phyloP scores from a whole-genome alignment of 2,329 filamentous ascomycete species.

The Calonectria ilicicola region DNA sequence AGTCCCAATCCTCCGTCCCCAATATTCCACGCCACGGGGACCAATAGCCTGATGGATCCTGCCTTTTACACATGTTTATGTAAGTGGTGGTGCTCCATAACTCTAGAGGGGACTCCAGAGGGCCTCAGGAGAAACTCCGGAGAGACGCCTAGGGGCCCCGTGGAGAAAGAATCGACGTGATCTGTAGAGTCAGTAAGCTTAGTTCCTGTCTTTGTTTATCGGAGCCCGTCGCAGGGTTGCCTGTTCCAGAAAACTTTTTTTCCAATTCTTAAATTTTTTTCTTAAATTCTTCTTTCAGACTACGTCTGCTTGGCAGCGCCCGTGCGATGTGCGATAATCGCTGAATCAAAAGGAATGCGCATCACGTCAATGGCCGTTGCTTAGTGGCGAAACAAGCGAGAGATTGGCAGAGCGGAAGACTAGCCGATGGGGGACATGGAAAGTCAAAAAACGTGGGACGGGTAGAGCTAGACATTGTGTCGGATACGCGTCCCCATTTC shows the following conservation, averaged over 20 bases:
- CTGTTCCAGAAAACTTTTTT: background rate
- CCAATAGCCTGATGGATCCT: background rate
- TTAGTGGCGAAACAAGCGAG: conserved; percentile 11
- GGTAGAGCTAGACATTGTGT: conserved; percentile 13
- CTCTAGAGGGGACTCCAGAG: background rate
- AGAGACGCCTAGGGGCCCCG: background rate
- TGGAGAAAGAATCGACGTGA: background rate
- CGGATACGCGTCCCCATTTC: conserved; percentile 14
- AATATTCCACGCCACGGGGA: background rate
- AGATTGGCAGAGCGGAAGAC: background rate
- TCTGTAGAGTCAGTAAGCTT: conserved; percentile 9
- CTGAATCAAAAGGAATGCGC: background rate
- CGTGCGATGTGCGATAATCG: background rate
- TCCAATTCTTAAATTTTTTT: background rate
- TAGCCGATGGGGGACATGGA: background rate
- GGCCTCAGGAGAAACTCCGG: background rate
- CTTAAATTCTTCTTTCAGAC: background rate
- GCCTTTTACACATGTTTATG: conserved; percentile 5
- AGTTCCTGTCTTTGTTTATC: conserved; percentile 9
- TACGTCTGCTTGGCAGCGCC: background rate
- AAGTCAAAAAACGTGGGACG: conserved; percentile 18
- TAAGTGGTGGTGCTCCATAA: conserved; percentile 4
- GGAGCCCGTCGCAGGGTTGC: conserved; percentile 1
- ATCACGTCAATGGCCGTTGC: background rate
- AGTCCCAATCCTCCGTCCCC: background rate